Conservation (phyloP, 1,284 basidiomycete genomes). For the Trichosporon faecale region DNA sequence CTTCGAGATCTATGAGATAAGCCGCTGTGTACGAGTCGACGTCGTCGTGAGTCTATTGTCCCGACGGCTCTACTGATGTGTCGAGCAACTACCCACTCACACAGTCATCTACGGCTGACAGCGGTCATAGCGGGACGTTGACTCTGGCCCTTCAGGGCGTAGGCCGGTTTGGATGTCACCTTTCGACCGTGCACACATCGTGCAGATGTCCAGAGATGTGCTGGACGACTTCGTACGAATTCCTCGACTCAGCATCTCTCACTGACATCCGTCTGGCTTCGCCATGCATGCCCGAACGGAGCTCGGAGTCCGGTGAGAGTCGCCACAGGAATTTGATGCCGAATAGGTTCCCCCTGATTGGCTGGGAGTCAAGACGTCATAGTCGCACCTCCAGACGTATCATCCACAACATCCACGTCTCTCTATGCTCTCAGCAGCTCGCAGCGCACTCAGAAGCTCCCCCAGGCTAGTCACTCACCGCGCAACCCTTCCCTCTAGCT, state of each 20-base stretch:
- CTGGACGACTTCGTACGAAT: too few relatives aligned
- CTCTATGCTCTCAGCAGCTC: slow-evolving; percentile 2
- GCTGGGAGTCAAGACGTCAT: slow-evolving; percentile 9
- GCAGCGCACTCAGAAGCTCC: slow-evolving; percentile 6
- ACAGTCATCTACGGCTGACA: too few relatives aligned
- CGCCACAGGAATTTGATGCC: neutral
- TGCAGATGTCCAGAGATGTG: neutral
- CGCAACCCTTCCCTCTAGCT: neutral
- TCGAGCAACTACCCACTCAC: too few relatives aligned
- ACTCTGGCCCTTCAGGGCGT: neutral
- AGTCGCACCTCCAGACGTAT: neutral
- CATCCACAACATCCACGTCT: slow-evolving; percentile 8
- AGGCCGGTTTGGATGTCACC: neutral
- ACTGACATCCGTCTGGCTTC: neutral
- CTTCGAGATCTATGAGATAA: too few relatives aligned
- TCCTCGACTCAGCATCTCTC: neutral
- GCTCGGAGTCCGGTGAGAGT: neutral
- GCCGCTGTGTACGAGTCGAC: too few relatives aligned
- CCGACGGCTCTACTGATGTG: too few relatives aligned
- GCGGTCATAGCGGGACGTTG: too few relatives aligned
- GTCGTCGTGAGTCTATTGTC: too few relatives aligned
- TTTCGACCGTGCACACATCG: neutral
- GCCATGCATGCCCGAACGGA: neutral
- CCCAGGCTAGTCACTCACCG: neutral
- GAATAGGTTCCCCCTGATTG: neutral